Percentiles rank a stretch among this genome's conserved stretches.
Evolutionary conservation across 2,329 filamentous ascomycete species (phyloP).

Genomic region (Elsinoe ampelina): DNA sequence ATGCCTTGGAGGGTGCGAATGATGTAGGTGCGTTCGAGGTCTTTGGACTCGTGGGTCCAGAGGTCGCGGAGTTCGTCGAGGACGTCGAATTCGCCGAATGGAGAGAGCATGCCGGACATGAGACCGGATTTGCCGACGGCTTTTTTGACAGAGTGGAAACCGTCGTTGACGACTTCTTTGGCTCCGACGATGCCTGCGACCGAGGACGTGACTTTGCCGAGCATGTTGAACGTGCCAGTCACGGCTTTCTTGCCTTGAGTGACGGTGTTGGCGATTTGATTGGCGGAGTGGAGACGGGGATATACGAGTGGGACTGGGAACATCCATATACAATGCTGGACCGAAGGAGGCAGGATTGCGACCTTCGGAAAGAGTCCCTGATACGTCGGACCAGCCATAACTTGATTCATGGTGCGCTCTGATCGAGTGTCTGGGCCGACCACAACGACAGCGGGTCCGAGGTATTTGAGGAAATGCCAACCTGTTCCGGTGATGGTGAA

Average conservation of each 20-base stretch:
- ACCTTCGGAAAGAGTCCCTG: slow-evolving; percentile 96
- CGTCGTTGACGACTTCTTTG: slow-evolving; percentile 83
- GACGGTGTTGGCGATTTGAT: slow-evolving; percentile 82
- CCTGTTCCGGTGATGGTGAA: slow-evolving; percentile 96
- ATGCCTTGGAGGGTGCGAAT: slow-evolving; percentile 95
- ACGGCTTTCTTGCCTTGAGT: slow-evolving; percentile 94
- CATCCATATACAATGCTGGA: slow-evolving; percentile 97
- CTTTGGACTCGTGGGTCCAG: slow-evolving; percentile 98
- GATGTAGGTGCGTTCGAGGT: slow-evolving; percentile 90
- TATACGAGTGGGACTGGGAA: slow-evolving; percentile 84
- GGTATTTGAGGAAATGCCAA: slow-evolving; percentile 97
- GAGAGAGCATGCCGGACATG: slow-evolving; percentile 91
- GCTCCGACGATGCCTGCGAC: slow-evolving; percentile 93
- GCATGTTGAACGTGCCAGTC: slow-evolving; percentile 89
- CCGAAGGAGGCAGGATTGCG: slow-evolving; percentile 76
- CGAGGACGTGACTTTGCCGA: slow-evolving; percentile 89
- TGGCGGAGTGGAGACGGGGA: slow-evolving; percentile 80
- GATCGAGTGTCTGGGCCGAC: slow-evolving; percentile 87
- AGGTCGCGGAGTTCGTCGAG: slow-evolving; percentile 90
- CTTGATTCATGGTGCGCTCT: slow-evolving; percentile 79
- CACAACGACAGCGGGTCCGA: slow-evolving; percentile 82
- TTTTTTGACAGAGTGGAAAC: slow-evolving; percentile 91
- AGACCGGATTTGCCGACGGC: slow-evolving; percentile 90
- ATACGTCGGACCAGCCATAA: slow-evolving; percentile 93
- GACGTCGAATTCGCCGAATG: slow-evolving; percentile 92